Base-by-base conservation (phyloP, 2,329 filamentous ascomycete genomes). In the Raffaelea arxii region DNA sequence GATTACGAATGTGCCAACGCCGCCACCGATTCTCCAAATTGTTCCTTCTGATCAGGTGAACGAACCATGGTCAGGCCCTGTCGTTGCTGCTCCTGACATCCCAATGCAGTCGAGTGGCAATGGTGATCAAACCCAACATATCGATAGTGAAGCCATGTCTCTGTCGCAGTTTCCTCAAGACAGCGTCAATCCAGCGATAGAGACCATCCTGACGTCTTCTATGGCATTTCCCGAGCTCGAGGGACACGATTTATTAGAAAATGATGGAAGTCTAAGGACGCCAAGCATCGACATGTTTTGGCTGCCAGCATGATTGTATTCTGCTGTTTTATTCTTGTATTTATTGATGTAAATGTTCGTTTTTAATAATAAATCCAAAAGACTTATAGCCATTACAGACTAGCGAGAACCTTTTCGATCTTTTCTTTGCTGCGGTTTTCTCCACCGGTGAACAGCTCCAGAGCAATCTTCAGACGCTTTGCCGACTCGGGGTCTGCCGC, bases 381-480 rank as follows among this genome's bases (percentile, higher is more conserved):
- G n/a, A n/a, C n/a, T n/a, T n/a, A n/a, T n/a, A n/a, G n/a, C n/a
- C n/a, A n/a, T 32, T 35, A 51, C 41, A 54, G 36, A 3, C 49
- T 40, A 7, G 49, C 49, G 49, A 62, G 43, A 14, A 52, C 56
- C 46, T 52, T 50, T 48, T 64, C 59, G 18, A 63, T 56, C 51
- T 54, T 57, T 18, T 48, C 53, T 49, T 54, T 55, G 51, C 60
- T 62, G 43, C 53, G 53, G 35, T 56, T 49, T 47, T 61, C 59
- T 3, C 52, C 58, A n/a, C 50, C 56, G 30, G 38, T 52, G 49
- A 71, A 71, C n/a, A 70, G 54, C 21, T 61, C 58, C 25, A 71
- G 52, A 10, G 67, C 67, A 46, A 63, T 59, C 14, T 56, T 56
- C 18, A 72, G 54, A 4, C 68, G 59, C n/a, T 58, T 58, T 32